A percentile compares a stretch with the other conserved stretches of the same genome.
These are phyloP conservation scores for Crithidia mellificae DNA, from an alignment of 208 protist species.

Conservation along the genomic window DNA sequence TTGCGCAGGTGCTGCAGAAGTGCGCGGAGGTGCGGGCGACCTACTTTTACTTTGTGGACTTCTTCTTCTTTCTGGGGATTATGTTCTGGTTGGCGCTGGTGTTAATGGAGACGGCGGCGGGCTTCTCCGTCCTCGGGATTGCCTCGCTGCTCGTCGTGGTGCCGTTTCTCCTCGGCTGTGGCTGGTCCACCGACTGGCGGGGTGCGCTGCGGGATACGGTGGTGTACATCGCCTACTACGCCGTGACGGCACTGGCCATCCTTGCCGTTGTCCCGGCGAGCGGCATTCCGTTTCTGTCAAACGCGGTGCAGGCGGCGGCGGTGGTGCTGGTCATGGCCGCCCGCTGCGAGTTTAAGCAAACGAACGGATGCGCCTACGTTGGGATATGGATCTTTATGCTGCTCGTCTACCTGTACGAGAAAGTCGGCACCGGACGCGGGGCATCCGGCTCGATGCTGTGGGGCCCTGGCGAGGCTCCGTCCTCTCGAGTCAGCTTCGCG, in stretches of 20 bases:
- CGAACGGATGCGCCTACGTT: conserved; percentile 33
- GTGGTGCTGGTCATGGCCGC: conserved; percentile 44
- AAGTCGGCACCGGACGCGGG: not conserved
- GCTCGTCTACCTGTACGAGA: conserved; percentile 30
- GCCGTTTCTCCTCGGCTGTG: conserved; percentile 30
- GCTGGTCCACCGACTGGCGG: conserved; percentile 10
- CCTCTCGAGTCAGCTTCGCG: not conserved
- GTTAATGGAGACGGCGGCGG: conserved; percentile 36
- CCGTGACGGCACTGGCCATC: conserved; percentile 17
- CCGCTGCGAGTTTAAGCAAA: conserved; percentile 38
- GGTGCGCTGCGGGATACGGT: conserved; percentile 22
- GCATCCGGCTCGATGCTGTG: conserved; percentile 7
- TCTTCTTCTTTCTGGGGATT: conserved; percentile 49
- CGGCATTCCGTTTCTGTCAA: conserved; percentile 41
- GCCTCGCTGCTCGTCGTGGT: conserved; percentile 19
- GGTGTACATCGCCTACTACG: conserved; percentile 24
- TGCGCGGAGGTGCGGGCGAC: conserved; percentile 21
- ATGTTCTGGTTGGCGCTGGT: conserved; percentile 49
- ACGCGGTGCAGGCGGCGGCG: conserved; percentile 34
- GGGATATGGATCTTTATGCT: conserved; percentile 43
- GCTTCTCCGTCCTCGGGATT: conserved; percentile 31
- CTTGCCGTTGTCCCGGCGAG: conserved; percentile 25
- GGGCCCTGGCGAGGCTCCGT: not conserved
- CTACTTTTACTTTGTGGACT: conserved; percentile 62
- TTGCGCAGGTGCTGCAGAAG: not conserved